These are phyloP conservation scores for Aspergillus unguis DNA, from an alignment of 2,329 filamentous ascomycete genomes.

Conservation along the genomic window DNA sequence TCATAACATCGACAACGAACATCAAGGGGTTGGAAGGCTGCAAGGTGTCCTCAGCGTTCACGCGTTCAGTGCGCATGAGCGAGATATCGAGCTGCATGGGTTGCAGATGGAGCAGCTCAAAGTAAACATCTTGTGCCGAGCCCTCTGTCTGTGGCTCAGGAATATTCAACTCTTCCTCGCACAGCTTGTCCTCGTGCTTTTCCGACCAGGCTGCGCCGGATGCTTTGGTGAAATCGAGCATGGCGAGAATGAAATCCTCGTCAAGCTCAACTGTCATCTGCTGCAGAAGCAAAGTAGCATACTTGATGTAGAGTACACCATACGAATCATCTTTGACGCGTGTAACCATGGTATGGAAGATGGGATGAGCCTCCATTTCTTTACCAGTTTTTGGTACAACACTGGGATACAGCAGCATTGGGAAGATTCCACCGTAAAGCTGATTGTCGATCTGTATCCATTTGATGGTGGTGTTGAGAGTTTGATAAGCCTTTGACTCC, in stretches of 20 bases:
- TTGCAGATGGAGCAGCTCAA: slow-evolving; percentile 93
- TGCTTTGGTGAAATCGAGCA: slow-evolving; percentile 91
- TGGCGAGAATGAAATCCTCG: slow-evolving; percentile 95
- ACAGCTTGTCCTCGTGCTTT: slow-evolving; percentile 77
- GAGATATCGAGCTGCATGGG: slow-evolving; percentile 97
- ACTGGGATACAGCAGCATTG: slow-evolving; percentile 93
- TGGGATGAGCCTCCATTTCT: slow-evolving; percentile 94
- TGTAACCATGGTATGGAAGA: slow-evolving; percentile 85
- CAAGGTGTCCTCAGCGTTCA: slow-evolving; percentile 94
- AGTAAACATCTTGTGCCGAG: slow-evolving; percentile 91
- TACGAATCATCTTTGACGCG: slow-evolving; percentile 98
- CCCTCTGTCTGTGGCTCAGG: slow-evolving; percentile 85
- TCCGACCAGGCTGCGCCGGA: slow-evolving; percentile 85
- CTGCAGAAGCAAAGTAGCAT: slow-evolving; percentile 87
- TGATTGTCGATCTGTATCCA: slow-evolving; percentile 99
- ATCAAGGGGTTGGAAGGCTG: slow-evolving; percentile 90
- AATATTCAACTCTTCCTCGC: slow-evolving; percentile 84
- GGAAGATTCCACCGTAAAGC: slow-evolving; percentile 96
- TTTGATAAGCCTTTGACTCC: slow-evolving; percentile 92
- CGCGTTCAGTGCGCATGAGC: slow-evolving; percentile 91
- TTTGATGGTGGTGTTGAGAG: slow-evolving; percentile 83
- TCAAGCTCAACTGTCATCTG: slow-evolving; percentile 98
- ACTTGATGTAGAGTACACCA: slow-evolving; percentile 97
- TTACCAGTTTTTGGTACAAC: slow-evolving; percentile 96
- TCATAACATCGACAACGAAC: slow-evolving; percentile 98